Evolutionary conservation across 805 yeast genomes (phyloP), one percentile per base, ranked within the genome.

Genomic region (Wickerhamomyces bisporus): DNA sequence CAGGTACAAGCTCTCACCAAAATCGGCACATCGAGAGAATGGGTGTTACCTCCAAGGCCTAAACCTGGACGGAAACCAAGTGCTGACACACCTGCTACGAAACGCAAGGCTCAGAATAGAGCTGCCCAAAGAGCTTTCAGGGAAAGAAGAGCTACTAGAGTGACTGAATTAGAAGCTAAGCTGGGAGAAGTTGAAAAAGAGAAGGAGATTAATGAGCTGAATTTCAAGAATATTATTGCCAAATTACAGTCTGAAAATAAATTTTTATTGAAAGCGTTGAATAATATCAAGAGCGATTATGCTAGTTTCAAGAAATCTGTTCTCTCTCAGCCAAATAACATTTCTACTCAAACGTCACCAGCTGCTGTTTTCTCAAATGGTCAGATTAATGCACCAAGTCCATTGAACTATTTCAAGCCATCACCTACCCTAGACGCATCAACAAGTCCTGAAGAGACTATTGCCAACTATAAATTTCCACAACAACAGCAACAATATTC

Each of bases 91-190:
- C 94, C 95, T 0, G 88, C 89, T 1, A 77, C 82, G 17, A 85
- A 86, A 58, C 66, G 96, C 38, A 86, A 86, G 60, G 95, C 95
- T 3, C 96, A 85, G 60, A 88, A 88, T 57, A 66, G 96, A 41
- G 95, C 93, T n/a, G 95, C 96, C 17, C 95, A 89, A 66, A 57
- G 95, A 41, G 94, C 97, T 2, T 86, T 86, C 64, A 66, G 96
- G 47, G 94, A 87, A 58, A 70, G 96, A 47, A 66, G 94, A 50
- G 94, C 96, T 15, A 83, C 84, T 24, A 65, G 88, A 36, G 86
- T 87, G 7, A 78, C 77, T 41, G 94, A 84, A 55, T 66, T 89
- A 38, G 95, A 86, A 57, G 75, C 71, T 36, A 78, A 77, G 59
- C 68, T 82, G 40, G 64, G 72, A 55, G 84, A 75, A 51, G 71